Evolutionary conservation across 2,329 filamentous ascomycete genomes (phyloP).

Genomic region (Chrysoporthe cubensis): DNA sequence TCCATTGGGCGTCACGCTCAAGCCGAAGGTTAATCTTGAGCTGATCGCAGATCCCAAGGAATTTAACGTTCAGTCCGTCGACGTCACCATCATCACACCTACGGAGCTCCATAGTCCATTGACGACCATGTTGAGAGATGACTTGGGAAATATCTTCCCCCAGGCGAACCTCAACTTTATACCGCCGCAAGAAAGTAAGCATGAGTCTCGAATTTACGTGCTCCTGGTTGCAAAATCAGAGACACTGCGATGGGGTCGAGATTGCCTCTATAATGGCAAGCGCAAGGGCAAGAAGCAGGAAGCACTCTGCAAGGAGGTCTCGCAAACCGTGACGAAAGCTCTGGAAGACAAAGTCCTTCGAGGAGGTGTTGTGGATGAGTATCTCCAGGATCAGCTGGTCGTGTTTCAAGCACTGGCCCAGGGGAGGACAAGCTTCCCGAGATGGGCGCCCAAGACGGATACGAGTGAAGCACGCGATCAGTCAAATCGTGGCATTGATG

Average conservation of each 20-base stretch:
- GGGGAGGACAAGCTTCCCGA: conserved; percentile 53
- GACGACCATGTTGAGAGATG: conserved; percentile 43
- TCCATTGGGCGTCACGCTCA: conserved; percentile 40
- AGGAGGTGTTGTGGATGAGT: conserved; percentile 56
- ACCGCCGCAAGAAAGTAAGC: conserved; percentile 54
- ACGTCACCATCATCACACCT: conserved; percentile 57
- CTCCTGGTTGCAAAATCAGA: conserved; percentile 59
- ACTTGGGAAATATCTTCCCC: conserved; percentile 49
- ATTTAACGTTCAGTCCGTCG: conserved; percentile 49
- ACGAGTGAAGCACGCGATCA: conserved; percentile 24
- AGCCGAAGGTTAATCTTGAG: conserved; percentile 35
- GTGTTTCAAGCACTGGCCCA: conserved; percentile 62
- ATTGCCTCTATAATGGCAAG: conserved; percentile 42
- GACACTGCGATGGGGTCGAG: conserved; percentile 53
- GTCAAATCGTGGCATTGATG: conserved; percentile 14
- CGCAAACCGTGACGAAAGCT: conserved; percentile 48
- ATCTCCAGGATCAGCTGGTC: conserved; percentile 65
- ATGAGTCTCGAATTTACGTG: conserved; percentile 57
- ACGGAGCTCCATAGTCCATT: conserved; percentile 46
- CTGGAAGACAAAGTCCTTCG: conserved; percentile 50
- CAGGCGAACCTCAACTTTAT: conserved; percentile 49
- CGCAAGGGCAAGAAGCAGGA: conserved; percentile 31
- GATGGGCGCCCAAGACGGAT: neutral
- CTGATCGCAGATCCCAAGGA: conserved; percentile 23
- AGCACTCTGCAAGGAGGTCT: conserved; percentile 44